phyloP scores from a whole-genome alignment of 345 rosid genomes.

The Rhizophora apiculata region DNA sequence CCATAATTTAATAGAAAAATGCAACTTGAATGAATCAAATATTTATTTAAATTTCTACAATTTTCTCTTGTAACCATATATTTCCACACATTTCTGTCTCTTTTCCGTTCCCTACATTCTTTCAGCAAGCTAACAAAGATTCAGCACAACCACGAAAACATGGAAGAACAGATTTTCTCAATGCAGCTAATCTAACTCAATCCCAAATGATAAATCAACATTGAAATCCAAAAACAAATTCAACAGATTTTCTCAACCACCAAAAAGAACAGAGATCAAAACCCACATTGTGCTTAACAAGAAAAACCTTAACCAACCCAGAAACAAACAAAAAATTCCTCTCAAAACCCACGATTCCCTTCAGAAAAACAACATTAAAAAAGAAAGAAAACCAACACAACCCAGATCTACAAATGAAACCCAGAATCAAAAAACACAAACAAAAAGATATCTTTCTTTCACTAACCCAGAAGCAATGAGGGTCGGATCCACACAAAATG shows the following conservation, averaged over 20 bases:
- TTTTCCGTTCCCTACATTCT: too few relatives aligned
- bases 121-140: too few relatives aligned
- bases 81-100: neutral
- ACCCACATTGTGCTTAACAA: slow-evolving; percentile 11
- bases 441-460: too few relatives aligned
- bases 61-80: neutral
- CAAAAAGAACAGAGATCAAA: slow-evolving; percentile 4
- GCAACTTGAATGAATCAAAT: neutral
- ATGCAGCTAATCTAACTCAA: neutral
- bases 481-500: slow-evolving; percentile 23
- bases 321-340: neutral
- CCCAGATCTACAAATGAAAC: slow-evolving; percentile 4
- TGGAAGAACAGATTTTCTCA: neutral
- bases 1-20: neutral
- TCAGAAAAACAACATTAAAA: neutral
- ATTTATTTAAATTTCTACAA: neutral
- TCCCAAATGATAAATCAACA: neutral
- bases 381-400: neutral
- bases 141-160: neutral
- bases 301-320: neutral
- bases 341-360: neutral
- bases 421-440: too few relatives aligned
- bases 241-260: slow-evolving; percentile 7
- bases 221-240: neutral
- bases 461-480: slow-evolving; percentile 24